phyloP scores from a whole-genome alignment of 176 grass and related monocot species.

The bread wheat (Triticum aestivum) region IWGSC_CS_RefSeq_v2.1 NC_057812.1:557297974-557298473 shows the following conservation, averaged over 20 bases:
- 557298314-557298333: neutral
- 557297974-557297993: conserved; percentile 20
- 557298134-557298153: neutral
- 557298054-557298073: neutral
- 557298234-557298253: neutral
- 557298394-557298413: too few relatives aligned
- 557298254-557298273: neutral
- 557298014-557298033: neutral
- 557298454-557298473: too few relatives aligned
- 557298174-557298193: neutral
- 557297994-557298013: conserved; percentile 29
- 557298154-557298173: neutral
- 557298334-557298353: neutral
- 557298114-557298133: neutral
- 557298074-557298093: neutral
- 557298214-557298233: neutral
- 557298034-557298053: neutral
- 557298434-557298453: too few relatives aligned
- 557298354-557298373: neutral
- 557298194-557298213: neutral
- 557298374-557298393: neutral
- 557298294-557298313: neutral
- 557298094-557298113: neutral
- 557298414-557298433: too few relatives aligned
- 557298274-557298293: neutral